Conservation (phyloP, 2,329 filamentous ascomycete species). For the Claviceps pazoutovae region DNA sequence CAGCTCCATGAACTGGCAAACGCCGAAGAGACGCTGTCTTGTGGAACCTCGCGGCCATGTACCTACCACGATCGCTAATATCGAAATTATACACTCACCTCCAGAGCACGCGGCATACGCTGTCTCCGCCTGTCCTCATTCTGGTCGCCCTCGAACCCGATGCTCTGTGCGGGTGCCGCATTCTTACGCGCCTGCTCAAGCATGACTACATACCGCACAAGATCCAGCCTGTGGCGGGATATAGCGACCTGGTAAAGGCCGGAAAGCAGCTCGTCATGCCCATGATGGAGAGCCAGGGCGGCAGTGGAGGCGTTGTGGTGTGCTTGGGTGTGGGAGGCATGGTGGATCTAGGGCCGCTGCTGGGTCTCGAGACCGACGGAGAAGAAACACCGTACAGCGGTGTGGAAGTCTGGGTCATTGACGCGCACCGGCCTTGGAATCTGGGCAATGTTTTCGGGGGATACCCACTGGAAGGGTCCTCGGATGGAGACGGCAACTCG, state of each 20-base stretch:
- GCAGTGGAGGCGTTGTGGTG: conserved; percentile 75
- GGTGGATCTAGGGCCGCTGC: conserved; percentile 67
- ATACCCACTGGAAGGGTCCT: conserved; percentile 39
- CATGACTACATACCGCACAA: conserved; percentile 97
- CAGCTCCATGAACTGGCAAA: conserved; percentile 14
- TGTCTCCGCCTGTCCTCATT: conserved; percentile 79
- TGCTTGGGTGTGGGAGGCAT: conserved; percentile 88
- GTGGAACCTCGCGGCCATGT: conserved; percentile 46
- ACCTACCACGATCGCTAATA: conserved; percentile 80
- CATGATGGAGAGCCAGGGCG: conserved; percentile 75
- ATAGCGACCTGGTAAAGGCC: conserved; percentile 71
- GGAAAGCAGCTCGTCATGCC: conserved; percentile 68
- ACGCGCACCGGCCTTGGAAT: conserved; percentile 89
- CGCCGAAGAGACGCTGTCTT: conserved; percentile 16
- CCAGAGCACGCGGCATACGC: conserved; percentile 71
- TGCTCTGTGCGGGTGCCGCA: conserved; percentile 87
- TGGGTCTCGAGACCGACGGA: conserved; percentile 54
- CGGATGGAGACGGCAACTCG: conserved; percentile 28
- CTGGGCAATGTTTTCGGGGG: conserved; percentile 84
- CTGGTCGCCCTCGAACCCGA: conserved; percentile 91
- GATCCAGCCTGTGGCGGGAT: conserved; percentile 87
- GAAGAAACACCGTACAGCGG: conserved; percentile 58
- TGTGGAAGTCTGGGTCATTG: conserved; percentile 92
- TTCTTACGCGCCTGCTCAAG: conserved; percentile 84
- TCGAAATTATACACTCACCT: conserved; percentile 87